Evolutionary conservation across 257 asterid genomes (phyloP), one percentile per base, ranked within the genome.

Genomic region (Solanum tarijense): DNA sequence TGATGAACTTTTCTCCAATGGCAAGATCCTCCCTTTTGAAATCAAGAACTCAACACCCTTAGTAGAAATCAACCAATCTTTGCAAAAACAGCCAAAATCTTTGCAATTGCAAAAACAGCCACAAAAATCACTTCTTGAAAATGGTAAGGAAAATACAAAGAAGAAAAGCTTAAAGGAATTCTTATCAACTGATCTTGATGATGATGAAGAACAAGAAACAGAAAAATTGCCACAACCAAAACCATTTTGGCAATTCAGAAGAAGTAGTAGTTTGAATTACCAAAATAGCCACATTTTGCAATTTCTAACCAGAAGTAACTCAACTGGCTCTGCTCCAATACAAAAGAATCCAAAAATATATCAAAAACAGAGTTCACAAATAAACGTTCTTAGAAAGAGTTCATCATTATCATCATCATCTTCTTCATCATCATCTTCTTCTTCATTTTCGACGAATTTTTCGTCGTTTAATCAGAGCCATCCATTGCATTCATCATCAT

Each of bases 301-400:
- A 76, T 94, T 95, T 60, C 90, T 96, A 48, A 88, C 94, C 0
- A 88, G 98, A 82, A 96, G 99, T 88, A 94, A 94, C 16, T 96
- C 99, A 23, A 96, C 99, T 14, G 98, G 98, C 6, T 95, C 99
- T 12, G 95, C 94, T 23, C 97, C 95, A 4, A 95, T 87, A 83
- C 93, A 92, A 13, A 96, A 93, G 25, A 89, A 91, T 20, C 18
- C 89, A 34, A 94, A 91, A 36, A 91, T 83, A 2, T 87, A 88
- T 83, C 91, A 78, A 81, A 94, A 95, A 88, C 97, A 93, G 87
- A 86, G 87, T 39, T 93, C 94, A 2, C 83, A 90, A 89, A 83
- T 88, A 52, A 87, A 94, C 14, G 83, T 84, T 12, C 38, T 86
- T 62, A 89, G 89, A 20, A 86, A 86, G 7, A 89, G 81, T 60